These are phyloP conservation scores for Boletus subparvulus DNA, from an alignment of 768 basidiomycete genomes.

Conservation along the genomic window DNA sequence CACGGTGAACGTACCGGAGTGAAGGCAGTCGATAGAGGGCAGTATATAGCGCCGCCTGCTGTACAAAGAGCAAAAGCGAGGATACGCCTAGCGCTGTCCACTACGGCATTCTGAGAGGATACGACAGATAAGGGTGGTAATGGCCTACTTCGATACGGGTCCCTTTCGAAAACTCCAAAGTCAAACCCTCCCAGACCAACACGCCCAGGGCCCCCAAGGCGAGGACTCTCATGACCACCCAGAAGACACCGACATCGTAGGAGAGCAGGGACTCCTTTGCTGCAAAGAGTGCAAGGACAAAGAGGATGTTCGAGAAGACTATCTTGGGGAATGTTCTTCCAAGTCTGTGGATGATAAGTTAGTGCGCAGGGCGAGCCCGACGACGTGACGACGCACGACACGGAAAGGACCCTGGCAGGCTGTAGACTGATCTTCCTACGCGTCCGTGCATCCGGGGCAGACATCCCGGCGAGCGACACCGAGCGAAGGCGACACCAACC, in stretches of 20 bases:
- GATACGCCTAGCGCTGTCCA: constrained; percentile 71
- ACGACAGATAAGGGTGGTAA: constrained; percentile 2
- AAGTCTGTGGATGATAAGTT: constrained; percentile 40
- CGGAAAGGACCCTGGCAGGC: constrained; percentile 52
- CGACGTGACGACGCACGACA: constrained; percentile 44
- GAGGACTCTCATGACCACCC: constrained; percentile 72
- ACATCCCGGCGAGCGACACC: constrained; percentile 39
- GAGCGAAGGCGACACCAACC: background rate
- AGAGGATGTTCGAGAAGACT: constrained; percentile 59
- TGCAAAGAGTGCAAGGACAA: constrained; percentile 60
- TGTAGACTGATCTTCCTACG: constrained; percentile 63
- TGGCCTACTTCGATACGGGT: constrained; percentile 58
- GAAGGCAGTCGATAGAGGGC: constrained; percentile 69
- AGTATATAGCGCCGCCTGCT: constrained; percentile 64
- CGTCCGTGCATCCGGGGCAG: constrained; percentile 65
- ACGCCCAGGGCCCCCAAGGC: constrained; percentile 70
- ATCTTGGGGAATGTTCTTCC: constrained; percentile 55
- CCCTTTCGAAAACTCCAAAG: constrained; percentile 53
- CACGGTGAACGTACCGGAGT: constrained; percentile 49
- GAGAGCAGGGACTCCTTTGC: constrained; percentile 67
- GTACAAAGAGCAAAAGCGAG: constrained; percentile 65
- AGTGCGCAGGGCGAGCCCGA: background rate
- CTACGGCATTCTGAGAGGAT: constrained; percentile 36
- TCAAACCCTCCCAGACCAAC: constrained; percentile 57
- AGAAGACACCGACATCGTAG: constrained; percentile 69